Conservation (phyloP, 2,329 filamentous ascomycete genomes). For the Verticillium alfalfae region DNA sequence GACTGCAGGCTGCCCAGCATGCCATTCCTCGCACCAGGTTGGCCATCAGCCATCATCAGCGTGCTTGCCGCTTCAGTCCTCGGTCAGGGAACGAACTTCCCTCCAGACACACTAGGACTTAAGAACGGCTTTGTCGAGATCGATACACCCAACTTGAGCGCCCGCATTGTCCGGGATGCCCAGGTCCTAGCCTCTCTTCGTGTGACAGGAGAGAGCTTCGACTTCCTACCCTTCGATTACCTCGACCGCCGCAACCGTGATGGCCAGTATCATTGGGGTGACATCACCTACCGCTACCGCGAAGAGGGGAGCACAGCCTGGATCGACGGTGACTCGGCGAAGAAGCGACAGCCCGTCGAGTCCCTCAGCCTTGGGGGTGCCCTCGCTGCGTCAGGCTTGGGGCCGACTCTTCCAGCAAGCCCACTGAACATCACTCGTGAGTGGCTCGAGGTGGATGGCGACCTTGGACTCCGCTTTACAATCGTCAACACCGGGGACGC, state of each 20-base stretch:
- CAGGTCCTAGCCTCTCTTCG: constrained; percentile 44
- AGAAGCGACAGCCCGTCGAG: constrained; percentile 28
- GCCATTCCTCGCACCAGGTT: not conserved
- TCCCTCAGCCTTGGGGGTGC: constrained; percentile 13
- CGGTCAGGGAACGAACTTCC: not conserved
- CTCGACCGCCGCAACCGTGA: constrained; percentile 39
- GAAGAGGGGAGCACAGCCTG: constrained; percentile 28
- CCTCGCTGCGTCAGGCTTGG: constrained; percentile 33
- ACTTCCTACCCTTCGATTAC: constrained; percentile 50
- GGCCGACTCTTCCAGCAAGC: constrained; percentile 30
- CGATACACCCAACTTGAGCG: constrained; percentile 33
- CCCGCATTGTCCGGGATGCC: constrained; percentile 34
- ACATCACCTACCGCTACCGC: constrained; percentile 52
- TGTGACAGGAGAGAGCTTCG: constrained; percentile 34
- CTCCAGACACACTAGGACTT: constrained; percentile 29
- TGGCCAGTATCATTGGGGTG: constrained; percentile 53
- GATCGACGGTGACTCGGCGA: constrained; percentile 41
- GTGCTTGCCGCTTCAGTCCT: not conserved
- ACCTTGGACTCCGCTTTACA: constrained; percentile 46
- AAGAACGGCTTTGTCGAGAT: constrained; percentile 31
- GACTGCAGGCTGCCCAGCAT: not conserved
- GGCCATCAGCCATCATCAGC: not conserved
- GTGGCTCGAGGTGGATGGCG: constrained; percentile 42
- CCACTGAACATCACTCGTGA: constrained; percentile 42
- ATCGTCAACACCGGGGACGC: constrained; percentile 35